Percentiles rank a stretch among this genome's conserved stretches.
phyloP scores from a whole-genome alignment of 2,329 filamentous ascomycete species.

The Fusarium palustre region DNA sequence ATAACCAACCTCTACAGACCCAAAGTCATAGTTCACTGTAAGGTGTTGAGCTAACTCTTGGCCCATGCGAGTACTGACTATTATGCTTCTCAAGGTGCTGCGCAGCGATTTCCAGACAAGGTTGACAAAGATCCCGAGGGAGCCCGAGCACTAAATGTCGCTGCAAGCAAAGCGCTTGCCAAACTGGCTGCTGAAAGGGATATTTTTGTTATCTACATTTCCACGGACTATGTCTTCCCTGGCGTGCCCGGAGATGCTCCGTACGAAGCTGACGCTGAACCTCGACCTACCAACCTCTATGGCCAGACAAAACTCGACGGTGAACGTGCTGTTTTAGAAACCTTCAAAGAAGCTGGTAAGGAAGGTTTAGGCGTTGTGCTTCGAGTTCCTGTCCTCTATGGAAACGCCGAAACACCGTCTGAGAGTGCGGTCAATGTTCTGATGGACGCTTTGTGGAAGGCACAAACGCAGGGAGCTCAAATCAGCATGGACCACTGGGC shows the following conservation, averaged over 20 bases:
- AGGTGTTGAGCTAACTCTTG: constrained; percentile 45
- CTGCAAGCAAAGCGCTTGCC: constrained; percentile 75
- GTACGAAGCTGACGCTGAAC: constrained; percentile 73
- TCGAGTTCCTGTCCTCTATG: constrained; percentile 87
- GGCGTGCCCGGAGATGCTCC: constrained; percentile 83
- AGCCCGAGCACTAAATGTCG: constrained; percentile 79
- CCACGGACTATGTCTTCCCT: constrained; percentile 84
- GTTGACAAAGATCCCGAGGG: constrained; percentile 83
- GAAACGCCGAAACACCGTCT: constrained; percentile 73
- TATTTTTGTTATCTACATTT: constrained; percentile 79
- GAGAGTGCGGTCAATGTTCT: constrained; percentile 89
- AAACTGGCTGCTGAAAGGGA: constrained; percentile 70
- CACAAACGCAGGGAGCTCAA: constrained; percentile 70
- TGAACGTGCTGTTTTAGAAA: constrained; percentile 73
- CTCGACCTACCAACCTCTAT: constrained; percentile 81
- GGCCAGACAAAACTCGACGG: constrained; percentile 72
- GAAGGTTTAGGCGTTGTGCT: constrained; percentile 74
- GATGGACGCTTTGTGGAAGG: constrained; percentile 80
- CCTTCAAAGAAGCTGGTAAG: constrained; percentile 62
- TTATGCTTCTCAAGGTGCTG: constrained; percentile 70
- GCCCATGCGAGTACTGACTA: constrained; percentile 29
- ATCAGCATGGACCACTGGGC: constrained; percentile 90
- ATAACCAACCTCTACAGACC: constrained; percentile 63
- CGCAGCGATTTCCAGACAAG: constrained; percentile 88
- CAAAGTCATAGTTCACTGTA: constrained; percentile 84